phyloP scores from a whole-genome alignment of 257 asterid genomes.

The Jasminum sambac region DNA sequence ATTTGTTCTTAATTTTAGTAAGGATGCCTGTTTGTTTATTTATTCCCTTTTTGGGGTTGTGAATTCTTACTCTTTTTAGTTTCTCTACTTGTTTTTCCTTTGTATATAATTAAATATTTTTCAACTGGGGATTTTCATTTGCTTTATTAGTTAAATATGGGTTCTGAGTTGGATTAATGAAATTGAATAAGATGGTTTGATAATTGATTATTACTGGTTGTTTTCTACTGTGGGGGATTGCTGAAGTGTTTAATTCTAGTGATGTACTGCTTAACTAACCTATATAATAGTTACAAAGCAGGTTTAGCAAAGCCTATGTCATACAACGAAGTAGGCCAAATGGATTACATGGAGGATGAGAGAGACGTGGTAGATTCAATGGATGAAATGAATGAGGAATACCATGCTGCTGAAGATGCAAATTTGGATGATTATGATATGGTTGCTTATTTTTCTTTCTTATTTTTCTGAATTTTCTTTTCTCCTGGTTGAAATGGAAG shows the following conservation, averaged over 20 bases:
- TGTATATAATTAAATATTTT: neutral
- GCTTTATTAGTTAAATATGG: conserved; percentile 4
- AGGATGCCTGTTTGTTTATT: conserved; percentile 1
- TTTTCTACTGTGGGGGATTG: neutral
- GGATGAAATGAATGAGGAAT: conserved; percentile 52
- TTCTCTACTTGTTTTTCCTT: neutral
- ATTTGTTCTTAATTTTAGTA: neutral
- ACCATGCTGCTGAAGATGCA: conserved; percentile 42
- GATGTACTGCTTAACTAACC: neutral
- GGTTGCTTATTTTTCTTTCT: conserved; percentile 37
- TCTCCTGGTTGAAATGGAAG: neutral
- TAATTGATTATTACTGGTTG: neutral
- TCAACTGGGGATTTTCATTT: neutral
- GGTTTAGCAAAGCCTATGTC: conserved; percentile 30
- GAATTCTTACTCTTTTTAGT: neutral
- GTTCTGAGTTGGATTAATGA: neutral
- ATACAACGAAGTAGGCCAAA: conserved; percentile 34
- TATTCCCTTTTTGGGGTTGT: neutral
- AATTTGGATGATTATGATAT: conserved; percentile 60
- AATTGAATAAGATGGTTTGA: neutral
- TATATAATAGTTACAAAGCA: conserved; percentile 2
- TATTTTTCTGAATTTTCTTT: neutral
- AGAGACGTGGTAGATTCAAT: conserved; percentile 40
- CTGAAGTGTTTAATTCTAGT: conserved; percentile 1
- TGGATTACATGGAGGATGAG: conserved; percentile 44